Base-by-base conservation (phyloP, 106 monocot genomes). In the Acanthochlamys bracteata region DNA sequence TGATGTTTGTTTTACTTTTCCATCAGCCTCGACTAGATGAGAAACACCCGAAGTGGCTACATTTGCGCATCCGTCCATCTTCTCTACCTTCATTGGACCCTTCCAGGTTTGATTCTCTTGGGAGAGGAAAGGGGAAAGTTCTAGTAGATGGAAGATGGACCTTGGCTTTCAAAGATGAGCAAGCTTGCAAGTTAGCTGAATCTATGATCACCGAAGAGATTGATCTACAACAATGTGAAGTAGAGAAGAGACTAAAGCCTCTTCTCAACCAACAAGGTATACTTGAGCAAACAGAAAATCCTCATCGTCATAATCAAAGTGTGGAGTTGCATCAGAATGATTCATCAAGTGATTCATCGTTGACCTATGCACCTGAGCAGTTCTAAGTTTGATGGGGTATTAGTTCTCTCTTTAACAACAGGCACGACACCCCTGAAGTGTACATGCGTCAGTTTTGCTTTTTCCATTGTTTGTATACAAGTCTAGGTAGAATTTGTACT, bases 81-180 rank as follows among this genome's bases (percentile, higher is more conserved):
- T 80, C 65, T 41, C 66, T 85, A 27, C 84, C 87, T 4, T 66
- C 60, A 61, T 41, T 74, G 60, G 93, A 90, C 20, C 67, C 76
- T 25, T 69, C 58, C 16, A 86, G 80, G 56, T 61, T 56, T 42
- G 60, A 74, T 57, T 33, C 16, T 10, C 56, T 66, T 1, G 59
- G 66, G 1, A 80, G 67, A 63, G 65, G 63, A 13, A 94, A 84
- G 55, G n/a, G 71, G 17, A 88, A 91, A 66, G 64, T 71, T 69
- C 65, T 96, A 59, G 83, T 91, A 19, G 91, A 96, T 69, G 96
- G 96, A 12, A 80, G 96, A 71, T 96, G 96, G 96, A 96, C 96
- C 10, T 66, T 96, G 20, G 96, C 91, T 26, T 96, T 96, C 80
- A 76, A 58, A 21, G 84, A 84, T 56, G 90, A 88, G 73, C 66